Conservation (phyloP, 768 basidiomycete species). For the Pleurotus sapidus region DNA sequence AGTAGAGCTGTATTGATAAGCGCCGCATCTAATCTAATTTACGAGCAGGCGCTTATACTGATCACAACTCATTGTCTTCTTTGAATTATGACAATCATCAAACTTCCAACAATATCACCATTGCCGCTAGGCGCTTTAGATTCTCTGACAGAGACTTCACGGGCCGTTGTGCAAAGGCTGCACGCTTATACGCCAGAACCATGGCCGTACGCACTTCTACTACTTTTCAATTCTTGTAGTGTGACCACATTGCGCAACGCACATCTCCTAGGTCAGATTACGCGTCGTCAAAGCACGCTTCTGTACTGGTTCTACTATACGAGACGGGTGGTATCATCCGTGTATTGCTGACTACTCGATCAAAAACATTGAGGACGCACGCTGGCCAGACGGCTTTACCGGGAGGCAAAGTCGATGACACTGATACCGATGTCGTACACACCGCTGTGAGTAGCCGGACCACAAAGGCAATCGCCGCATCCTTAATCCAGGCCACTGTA, state of each 20-base stretch:
- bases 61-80: not conserved
- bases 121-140: not conserved
- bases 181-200: not conserved
- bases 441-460: constrained; percentile 64
- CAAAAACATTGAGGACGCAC: constrained; percentile 70
- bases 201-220: not conserved
- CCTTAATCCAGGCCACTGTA: not conserved
- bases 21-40: not conserved
- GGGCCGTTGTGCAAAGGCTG: not conserved
- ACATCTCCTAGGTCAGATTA: constrained; percentile 1
- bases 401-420: constrained; percentile 73
- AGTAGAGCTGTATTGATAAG: too few species aligned
- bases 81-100: not conserved
- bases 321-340: constrained; percentile 65
- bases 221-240: not conserved
- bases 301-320: constrained; percentile 78
- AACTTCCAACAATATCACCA: not conserved
- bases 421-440: constrained; percentile 55
- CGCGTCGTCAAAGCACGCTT: constrained; percentile 50
- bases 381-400: constrained; percentile 83
- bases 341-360: constrained; percentile 84
- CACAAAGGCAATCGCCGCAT: not conserved
- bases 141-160: not conserved
- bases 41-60: not conserved
- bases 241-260: too few species aligned